phyloP scores from a whole-genome alignment of 179 eudicot species.

The Sideroxylon spinosum region DNA sequence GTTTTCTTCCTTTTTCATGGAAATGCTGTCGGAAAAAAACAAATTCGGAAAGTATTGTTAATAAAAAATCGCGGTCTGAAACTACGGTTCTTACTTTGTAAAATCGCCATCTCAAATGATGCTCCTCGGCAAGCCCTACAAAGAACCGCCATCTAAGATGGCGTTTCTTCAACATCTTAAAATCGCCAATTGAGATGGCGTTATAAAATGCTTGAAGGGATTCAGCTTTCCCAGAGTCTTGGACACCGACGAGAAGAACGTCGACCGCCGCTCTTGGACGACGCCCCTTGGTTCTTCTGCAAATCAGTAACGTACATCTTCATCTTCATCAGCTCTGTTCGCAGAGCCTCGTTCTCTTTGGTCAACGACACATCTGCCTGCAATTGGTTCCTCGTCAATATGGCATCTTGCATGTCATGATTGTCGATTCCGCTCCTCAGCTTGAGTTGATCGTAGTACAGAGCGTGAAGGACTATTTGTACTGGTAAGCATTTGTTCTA shows the following conservation, averaged over 20 bases:
- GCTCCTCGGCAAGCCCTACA: no score
- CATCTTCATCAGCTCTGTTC: constrained; percentile 72
- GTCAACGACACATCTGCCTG: constrained; percentile 56
- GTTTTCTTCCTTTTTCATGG: no score
- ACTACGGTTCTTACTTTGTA: no score
- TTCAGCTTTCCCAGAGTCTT: constrained; percentile 82
- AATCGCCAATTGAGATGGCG: no score
- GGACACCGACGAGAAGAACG: constrained; percentile 84
- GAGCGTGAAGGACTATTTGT: constrained; percentile 82
- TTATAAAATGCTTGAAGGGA: constrained; percentile 86
- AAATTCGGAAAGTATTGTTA: no score
- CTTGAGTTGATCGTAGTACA: constrained; percentile 79
- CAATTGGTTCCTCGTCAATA: constrained; percentile 44
- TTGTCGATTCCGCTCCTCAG: constrained; percentile 59
- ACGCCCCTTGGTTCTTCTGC: constrained; percentile 36
- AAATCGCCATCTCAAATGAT: no score
- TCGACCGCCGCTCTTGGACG: constrained; percentile 33
- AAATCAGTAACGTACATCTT: constrained; percentile 68
- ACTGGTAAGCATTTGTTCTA: constrained; percentile 89
- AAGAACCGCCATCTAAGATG: no score
- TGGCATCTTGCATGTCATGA: constrained; percentile 17
- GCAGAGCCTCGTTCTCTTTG: constrained; percentile 73
- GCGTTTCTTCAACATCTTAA: no score
- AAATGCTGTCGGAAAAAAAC: no score
- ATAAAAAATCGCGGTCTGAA: no score